phyloP scores from a whole-genome alignment of 257 asterid species.

The Prunella vulgaris region DNA sequence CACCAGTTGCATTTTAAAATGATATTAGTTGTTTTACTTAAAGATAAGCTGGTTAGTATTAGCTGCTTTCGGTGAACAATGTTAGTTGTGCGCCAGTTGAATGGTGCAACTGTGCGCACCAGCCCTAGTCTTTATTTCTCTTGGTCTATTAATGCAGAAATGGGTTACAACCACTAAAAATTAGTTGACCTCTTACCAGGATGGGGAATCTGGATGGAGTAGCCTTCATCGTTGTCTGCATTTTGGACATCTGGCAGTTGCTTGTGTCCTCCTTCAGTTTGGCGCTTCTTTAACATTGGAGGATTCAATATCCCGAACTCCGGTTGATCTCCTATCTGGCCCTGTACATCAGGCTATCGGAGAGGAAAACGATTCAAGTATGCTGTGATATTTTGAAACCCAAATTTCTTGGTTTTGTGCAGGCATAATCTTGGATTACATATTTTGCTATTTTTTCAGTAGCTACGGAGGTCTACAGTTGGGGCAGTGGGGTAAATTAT shows the following conservation, averaged over 20 bases:
- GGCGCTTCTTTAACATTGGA: slow-evolving; percentile 75
- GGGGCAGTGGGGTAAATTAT: slow-evolving; percentile 99
- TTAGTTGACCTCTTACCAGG: slow-evolving; percentile 44
- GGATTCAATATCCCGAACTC: slow-evolving; percentile 78
- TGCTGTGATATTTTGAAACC: slow-evolving; percentile 11
- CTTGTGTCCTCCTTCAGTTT: slow-evolving; percentile 79
- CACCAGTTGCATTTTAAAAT: too few species aligned
- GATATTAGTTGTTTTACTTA: too few species aligned
- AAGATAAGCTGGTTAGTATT: too few species aligned
- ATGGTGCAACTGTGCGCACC: too few species aligned
- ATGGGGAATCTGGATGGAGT: slow-evolving; percentile 98
- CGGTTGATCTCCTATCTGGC: slow-evolving; percentile 90
- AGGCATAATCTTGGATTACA: slow-evolving; percentile 14
- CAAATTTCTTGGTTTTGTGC: slow-evolving; percentile 16
- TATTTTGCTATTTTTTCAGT: slow-evolving; percentile 36
- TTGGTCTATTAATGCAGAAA: slow-evolving; percentile 6
- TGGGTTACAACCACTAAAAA: slow-evolving; percentile 9
- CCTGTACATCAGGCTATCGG: slow-evolving; percentile 73
- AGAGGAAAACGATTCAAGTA: slow-evolving; percentile 52
- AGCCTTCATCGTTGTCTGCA: slow-evolving; percentile 96
- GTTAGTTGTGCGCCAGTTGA: too few species aligned
- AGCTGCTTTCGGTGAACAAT: too few species aligned
- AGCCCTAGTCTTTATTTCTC: slow-evolving; percentile 6
- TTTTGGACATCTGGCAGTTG: slow-evolving; percentile 94
- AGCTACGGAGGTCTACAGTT: slow-evolving; percentile 88